A percentile compares a stretch with the other conserved stretches of the same genome.
Evolutionary conservation across 148 eudicot species (phyloP).

Genomic region (Amaranthus hypochondriacus): DNA sequence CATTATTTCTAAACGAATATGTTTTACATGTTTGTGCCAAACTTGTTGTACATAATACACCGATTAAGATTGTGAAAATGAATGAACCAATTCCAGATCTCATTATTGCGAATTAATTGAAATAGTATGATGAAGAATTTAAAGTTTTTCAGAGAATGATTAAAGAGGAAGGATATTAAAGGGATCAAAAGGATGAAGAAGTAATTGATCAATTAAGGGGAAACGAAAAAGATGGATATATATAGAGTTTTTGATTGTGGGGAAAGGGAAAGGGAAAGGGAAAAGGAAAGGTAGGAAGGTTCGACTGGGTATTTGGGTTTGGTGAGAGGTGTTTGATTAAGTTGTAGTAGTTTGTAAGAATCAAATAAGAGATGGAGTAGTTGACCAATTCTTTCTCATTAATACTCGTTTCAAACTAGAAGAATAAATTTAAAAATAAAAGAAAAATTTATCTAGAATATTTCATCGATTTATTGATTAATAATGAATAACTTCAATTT

Average conservation of each 20-base stretch:
- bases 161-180: not conserved
- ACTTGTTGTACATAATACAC: not conserved
- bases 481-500: too few species aligned
- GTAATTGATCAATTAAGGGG: not conserved
- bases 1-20: conserved; percentile 41
- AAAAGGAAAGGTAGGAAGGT: conserved; percentile 14
- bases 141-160: too few species aligned
- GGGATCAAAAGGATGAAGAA: not conserved
- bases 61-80: too few species aligned
- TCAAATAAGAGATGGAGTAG: conserved; percentile 5
- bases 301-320: conserved; percentile 14
- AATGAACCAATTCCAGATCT: too few species aligned
- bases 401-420: too few species aligned
- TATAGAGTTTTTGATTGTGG: not conserved
- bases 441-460: too few species aligned
- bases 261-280: not conserved
- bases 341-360: not conserved
- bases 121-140: too few species aligned
- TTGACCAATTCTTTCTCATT: conserved; percentile 1
- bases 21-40: conserved; percentile 29
- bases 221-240: not conserved
- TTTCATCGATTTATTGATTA: too few species aligned
- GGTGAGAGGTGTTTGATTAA: conserved; percentile 1
- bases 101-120: too few species aligned
- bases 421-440: too few species aligned